These are phyloP conservation scores for Teunomyces gatunensis DNA, from an alignment of 805 yeast species.

Conservation along the genomic window DNA sequence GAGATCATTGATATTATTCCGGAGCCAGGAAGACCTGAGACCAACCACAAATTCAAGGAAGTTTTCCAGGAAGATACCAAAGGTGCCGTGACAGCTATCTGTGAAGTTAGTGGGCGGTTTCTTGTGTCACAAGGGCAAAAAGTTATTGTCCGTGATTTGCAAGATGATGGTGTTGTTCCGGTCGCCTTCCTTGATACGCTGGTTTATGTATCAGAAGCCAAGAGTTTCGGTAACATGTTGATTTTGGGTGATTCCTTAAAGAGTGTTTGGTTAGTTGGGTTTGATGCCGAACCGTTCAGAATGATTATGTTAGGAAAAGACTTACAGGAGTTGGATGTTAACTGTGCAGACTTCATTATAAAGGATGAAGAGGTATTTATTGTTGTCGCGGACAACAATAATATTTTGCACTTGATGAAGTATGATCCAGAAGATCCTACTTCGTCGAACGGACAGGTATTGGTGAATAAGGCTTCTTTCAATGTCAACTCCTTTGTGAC, in stretches of 20 bases:
- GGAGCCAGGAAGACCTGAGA: conserved; percentile 83
- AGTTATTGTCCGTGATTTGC: conserved; percentile 72
- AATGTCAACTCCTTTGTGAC: conserved; percentile 63
- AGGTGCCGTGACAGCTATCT: conserved; percentile 79
- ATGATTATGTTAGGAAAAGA: conserved; percentile 79
- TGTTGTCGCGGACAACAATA: conserved; percentile 65
- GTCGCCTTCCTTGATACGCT: conserved; percentile 92
- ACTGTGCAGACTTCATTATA: conserved; percentile 72
- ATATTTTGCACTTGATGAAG: conserved; percentile 67
- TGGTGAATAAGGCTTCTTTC: conserved; percentile 69
- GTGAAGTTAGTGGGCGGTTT: conserved; percentile 80
- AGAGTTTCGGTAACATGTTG: conserved; percentile 79
- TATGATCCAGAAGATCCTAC: conserved; percentile 91
- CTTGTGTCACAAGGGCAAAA: conserved; percentile 86
- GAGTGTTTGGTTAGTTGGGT: conserved; percentile 78
- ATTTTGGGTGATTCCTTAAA: conserved; percentile 78
- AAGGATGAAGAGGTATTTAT: conserved; percentile 68
- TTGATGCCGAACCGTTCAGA: conserved; percentile 92
- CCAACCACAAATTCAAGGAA: conserved; percentile 72
- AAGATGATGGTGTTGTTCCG: conserved; percentile 86
- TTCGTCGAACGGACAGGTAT: conserved; percentile 74
- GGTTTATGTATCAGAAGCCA: conserved; percentile 72
- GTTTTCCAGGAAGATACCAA: conserved; percentile 69
- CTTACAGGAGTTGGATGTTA: conserved; percentile 56
- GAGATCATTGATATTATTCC: conserved; percentile 85